Conservation (phyloP, 805 yeast species). For the Hanseniaspora hatyaiensis region DNA sequence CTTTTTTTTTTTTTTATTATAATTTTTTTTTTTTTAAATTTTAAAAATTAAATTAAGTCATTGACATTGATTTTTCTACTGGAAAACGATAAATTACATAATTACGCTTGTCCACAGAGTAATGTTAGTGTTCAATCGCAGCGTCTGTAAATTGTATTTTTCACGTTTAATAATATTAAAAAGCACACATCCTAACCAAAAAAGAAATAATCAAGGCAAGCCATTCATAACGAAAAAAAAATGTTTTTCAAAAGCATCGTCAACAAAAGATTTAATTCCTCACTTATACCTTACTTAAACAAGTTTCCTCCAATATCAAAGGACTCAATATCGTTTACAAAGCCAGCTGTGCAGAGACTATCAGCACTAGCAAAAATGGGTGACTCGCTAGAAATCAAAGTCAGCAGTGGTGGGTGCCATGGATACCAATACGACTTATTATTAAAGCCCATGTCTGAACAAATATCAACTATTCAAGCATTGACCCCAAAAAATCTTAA, state of each 20-base stretch:
- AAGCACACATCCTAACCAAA: too few species aligned
- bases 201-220: too few species aligned
- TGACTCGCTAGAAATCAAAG: conserved; percentile 35
- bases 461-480: background rate
- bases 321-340: background rate
- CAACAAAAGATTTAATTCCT: background rate
- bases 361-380: conserved; percentile 6
- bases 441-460: conserved; percentile 35
- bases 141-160: too few species aligned
- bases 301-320: background rate
- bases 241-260: background rate
- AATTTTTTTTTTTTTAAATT: too few species aligned
- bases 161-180: too few species aligned
- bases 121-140: too few species aligned
- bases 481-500: background rate
- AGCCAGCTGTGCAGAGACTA: conserved; percentile 15
- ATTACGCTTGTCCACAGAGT: too few species aligned
- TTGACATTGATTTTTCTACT: too few species aligned
- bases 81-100: too few species aligned
- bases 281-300: background rate
- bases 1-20: too few species aligned
- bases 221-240: background rate
- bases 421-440: conserved; percentile 84
- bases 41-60: too few species aligned
- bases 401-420: conserved; percentile 96